A percentile compares a stretch with the other conserved stretches of the same genome.
Conservation (phyloP, 192 early-diverging fungal genomes). For the Backusella liffmaniae region DNA sequence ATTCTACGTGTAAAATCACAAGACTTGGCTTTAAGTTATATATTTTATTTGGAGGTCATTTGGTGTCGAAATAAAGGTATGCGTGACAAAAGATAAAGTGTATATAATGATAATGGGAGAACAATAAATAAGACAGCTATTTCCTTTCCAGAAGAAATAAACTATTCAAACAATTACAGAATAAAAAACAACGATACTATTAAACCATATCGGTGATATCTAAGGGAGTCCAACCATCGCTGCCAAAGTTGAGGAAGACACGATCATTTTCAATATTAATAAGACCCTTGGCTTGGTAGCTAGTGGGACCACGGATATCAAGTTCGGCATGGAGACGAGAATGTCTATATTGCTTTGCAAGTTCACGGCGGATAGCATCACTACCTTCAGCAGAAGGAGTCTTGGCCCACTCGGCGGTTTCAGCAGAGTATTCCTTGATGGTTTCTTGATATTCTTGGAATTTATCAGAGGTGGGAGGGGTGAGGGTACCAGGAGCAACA, state of each 20-base stretch:
- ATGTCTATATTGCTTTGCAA: slow-evolving; percentile 22
- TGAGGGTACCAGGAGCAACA: background rate
- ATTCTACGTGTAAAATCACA: background rate
- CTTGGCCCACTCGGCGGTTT: slow-evolving; percentile 15
- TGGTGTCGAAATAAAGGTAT: background rate
- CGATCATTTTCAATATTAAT: background rate
- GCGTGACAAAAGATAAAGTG: background rate
- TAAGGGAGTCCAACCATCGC: background rate
- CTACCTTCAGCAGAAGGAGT: background rate
- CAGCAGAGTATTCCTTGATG: background rate
- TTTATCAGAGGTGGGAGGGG: background rate
- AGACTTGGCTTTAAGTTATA: background rate
- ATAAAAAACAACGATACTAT: background rate
- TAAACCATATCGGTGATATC: slow-evolving; percentile 21
- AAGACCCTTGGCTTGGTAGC: slow-evolving; percentile 22
- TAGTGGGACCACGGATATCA: slow-evolving; percentile 13
- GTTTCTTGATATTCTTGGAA: slow-evolving; percentile 11
- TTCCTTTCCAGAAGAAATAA: slow-evolving; percentile 16
- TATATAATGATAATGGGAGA: slow-evolving; percentile 1
- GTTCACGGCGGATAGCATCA: background rate
- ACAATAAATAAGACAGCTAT: background rate
- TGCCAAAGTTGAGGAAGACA: slow-evolving; percentile 12
- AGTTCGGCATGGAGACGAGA: slow-evolving; percentile 22
- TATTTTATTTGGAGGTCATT: slow-evolving; percentile 6
- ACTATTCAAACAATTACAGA: slow-evolving; percentile 4